Evolutionary conservation across 257 asterid species (phyloP), one percentile per base, ranked within the genome.

Genomic region (Paraleonurus japonicus): DNA sequence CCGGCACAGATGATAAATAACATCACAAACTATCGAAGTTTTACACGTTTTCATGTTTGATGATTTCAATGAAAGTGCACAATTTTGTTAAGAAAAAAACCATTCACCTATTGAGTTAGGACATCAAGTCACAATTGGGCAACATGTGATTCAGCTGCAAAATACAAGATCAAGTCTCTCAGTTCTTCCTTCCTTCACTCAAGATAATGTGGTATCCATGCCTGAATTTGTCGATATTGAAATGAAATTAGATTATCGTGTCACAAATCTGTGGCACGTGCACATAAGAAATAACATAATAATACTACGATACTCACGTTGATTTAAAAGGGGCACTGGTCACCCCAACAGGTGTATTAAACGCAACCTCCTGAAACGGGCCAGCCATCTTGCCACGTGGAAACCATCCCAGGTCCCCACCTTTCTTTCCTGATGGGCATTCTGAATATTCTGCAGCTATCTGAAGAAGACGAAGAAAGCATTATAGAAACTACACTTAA

Each of bases 371-470:
- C 89, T 95, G 99, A 85, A 95, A 95, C 1, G 99, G 99, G 59
- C 99, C 98, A 28, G 99, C 99, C 98, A 95, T 92, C 76, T 95
- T 95, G 39, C 99, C 98, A 30, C 99, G 97, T 0, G 99, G 99
- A 74, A 95, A 92, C 98, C 98, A 95, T 76, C 99, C 99, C 20
- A 95, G 78, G 62, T 95, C 99, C 17, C 99, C 98, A 30, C 99
- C 99, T 71, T 95, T 95, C 88, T 95, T 95, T 28, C 96, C 98
- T 0, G 99, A 95, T 11, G 99, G 98, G 68, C 99, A 95, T 82
- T 95, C 99, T 10, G 99, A 95, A 77, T 84, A 95, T 67, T 88
- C 96, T 8, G 96, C 89, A 39, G 99, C 99, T 81, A 92, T 12
- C 96, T 92, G 86, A 61, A 73, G 57, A 45, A 66, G 64, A 27